A percentile compares a stretch with the other conserved stretches of the same genome.
Conservation (phyloP, 768 basidiomycete species). For the Cubamyces sp. region DNA sequence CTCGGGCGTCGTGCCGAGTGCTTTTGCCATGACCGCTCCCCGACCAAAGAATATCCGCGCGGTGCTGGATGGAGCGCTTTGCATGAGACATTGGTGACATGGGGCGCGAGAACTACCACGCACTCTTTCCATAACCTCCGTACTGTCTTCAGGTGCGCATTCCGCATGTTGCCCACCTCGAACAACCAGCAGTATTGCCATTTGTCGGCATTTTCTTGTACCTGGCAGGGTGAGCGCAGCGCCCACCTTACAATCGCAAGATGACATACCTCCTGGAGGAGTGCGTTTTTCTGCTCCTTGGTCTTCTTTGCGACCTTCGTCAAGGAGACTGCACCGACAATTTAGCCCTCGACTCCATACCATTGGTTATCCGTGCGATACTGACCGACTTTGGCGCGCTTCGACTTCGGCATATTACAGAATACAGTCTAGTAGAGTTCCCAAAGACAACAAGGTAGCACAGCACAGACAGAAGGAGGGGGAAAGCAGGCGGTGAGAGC, state of each 20-base stretch:
- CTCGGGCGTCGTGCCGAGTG: constrained; percentile 84
- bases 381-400: constrained; percentile 86
- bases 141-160: constrained; percentile 91
- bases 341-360: constrained; percentile 23
- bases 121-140: constrained; percentile 93
- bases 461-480: background rate
- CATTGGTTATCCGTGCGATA: constrained; percentile 8
- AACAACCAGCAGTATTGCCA: constrained; percentile 97
- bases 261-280: constrained; percentile 72
- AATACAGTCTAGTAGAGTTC: background rate
- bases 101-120: constrained; percentile 33
- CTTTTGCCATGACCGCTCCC: constrained; percentile 93
- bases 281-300: constrained; percentile 82
- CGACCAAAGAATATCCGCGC: constrained; percentile 91
- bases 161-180: constrained; percentile 94
- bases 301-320: constrained; percentile 96
- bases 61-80: constrained; percentile 50
- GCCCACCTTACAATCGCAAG: constrained; percentile 7
- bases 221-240: constrained; percentile 44
- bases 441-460: background rate
- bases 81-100: background rate
- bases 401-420: constrained; percentile 81
- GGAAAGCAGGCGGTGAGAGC: background rate
- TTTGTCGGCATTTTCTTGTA: constrained; percentile 83
- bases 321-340: constrained; percentile 68